Percentiles rank a stretch among this genome's conserved stretches.
These are phyloP conservation scores for Calonectria pseudoturangicola DNA, from an alignment of 2,329 filamentous ascomycete genomes.

Conservation along the genomic window DNA sequence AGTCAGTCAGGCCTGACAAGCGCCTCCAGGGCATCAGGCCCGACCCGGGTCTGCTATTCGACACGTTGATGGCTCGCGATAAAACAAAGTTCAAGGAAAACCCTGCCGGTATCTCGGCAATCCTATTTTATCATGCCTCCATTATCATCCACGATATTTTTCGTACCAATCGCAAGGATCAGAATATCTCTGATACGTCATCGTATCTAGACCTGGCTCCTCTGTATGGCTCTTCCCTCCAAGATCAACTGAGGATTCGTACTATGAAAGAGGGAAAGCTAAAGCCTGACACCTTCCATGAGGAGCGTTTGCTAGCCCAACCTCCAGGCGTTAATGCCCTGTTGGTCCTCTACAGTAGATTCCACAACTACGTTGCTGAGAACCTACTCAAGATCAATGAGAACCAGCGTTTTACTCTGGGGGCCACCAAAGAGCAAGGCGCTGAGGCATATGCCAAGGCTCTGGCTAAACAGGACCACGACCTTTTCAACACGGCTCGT, in stretches of 20 bases:
- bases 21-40: slow-evolving; percentile 76
- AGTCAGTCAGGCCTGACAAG: slow-evolving; percentile 75
- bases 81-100: slow-evolving; percentile 72
- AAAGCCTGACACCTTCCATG: slow-evolving; percentile 82
- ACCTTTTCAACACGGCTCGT: slow-evolving; percentile 74
- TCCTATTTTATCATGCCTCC: slow-evolving; percentile 84
- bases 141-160: slow-evolving; percentile 69
- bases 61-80: slow-evolving; percentile 77
- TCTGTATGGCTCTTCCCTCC: slow-evolving; percentile 80
- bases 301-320: slow-evolving; percentile 78
- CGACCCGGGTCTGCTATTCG: slow-evolving; percentile 80
- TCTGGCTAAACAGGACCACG: slow-evolving; percentile 67
- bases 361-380: slow-evolving; percentile 81
- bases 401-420: slow-evolving; percentile 71
- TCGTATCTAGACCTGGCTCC: slow-evolving; percentile 85
- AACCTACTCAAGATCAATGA: slow-evolving; percentile 81
- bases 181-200: slow-evolving; percentile 79
- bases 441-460: slow-evolving; percentile 52
- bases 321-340: slow-evolving; percentile 80
- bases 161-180: slow-evolving; percentile 73
- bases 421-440: slow-evolving; percentile 51
- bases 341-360: slow-evolving; percentile 80
- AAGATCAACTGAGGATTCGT: slow-evolving; percentile 77
- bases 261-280: slow-evolving; percentile 79
- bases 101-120: slow-evolving; percentile 82